A percentile compares a stretch with the other conserved stretches of the same genome.
These are phyloP conservation scores for Vigna nakashimae DNA, from an alignment of 306 rosid species.

Conservation along the genomic window DNA sequence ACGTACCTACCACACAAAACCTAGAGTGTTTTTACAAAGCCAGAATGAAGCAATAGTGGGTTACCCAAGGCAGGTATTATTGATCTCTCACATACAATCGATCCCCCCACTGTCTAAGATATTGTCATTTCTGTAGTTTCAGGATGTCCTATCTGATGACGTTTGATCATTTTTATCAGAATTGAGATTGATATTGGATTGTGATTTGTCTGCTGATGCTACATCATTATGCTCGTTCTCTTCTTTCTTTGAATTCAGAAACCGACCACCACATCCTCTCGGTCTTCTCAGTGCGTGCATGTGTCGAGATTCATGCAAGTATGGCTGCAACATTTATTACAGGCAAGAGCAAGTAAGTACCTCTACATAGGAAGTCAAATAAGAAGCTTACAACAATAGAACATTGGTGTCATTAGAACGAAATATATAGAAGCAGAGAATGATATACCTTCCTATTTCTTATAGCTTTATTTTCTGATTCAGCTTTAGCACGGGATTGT, in stretches of 20 bases:
- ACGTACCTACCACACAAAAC: slow-evolving; percentile 61
- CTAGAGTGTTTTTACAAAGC: slow-evolving; percentile 54
- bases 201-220: slow-evolving; percentile 61
- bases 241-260: slow-evolving; percentile 80
- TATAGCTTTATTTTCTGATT: slow-evolving; percentile 75
- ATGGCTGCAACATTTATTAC: slow-evolving; percentile 72
- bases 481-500: slow-evolving; percentile 97
- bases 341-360: background rate
- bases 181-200: slow-evolving; percentile 66
- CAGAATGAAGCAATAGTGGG: slow-evolving; percentile 49
- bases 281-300: slow-evolving; percentile 86
- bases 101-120: slow-evolving; percentile 8
- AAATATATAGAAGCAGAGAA: background rate
- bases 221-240: slow-evolving; percentile 65
- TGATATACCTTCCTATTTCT: slow-evolving; percentile 73
- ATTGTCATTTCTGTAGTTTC: slow-evolving; percentile 29
- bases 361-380: slow-evolving; percentile 1
- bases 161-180: slow-evolving; percentile 66
- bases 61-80: slow-evolving; percentile 47
- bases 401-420: slow-evolving; percentile 10
- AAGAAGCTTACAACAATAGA: slow-evolving; percentile 11
- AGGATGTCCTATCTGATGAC: slow-evolving; percentile 66
- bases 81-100: slow-evolving; percentile 32
- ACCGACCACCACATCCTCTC: slow-evolving; percentile 94
- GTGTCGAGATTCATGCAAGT: slow-evolving; percentile 94